phyloP scores from a whole-genome alignment of 768 basidiomycete species.

The Xerocomellus chrysenteron region DNA sequence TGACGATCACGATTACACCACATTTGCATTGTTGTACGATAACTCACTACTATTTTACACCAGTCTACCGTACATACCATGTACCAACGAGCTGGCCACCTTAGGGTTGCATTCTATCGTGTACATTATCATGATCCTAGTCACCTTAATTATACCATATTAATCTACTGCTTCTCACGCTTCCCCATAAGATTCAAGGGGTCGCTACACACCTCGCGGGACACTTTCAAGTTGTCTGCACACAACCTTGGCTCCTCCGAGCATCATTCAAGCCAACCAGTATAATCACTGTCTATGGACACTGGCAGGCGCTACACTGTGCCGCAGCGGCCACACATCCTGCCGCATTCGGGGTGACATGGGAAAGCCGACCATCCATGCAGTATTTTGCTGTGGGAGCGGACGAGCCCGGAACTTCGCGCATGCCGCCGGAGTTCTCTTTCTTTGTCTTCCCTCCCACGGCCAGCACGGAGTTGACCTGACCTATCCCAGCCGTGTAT shows the following conservation, averaged over 20 bases:
- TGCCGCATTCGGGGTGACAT: not conserved
- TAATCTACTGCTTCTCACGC: slow-evolving; percentile 23
- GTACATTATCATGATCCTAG: slow-evolving; percentile 31
- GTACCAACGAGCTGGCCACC: slow-evolving; percentile 9
- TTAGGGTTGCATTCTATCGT: slow-evolving; percentile 18
- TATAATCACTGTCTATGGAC: not conserved
- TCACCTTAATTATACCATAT: slow-evolving; percentile 36
- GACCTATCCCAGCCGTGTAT: not conserved
- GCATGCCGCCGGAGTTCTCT: not conserved
- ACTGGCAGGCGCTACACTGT: not conserved
- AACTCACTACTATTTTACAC: slow-evolving; percentile 29
- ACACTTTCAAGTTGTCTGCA: not conserved
- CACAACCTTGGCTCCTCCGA: not conserved
- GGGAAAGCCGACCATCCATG: slow-evolving; percentile 2
- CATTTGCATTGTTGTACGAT: slow-evolving; percentile 32
- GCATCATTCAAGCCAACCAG: not conserved
- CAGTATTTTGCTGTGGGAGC: slow-evolving; percentile 3
- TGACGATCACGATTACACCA: slow-evolving; percentile 17
- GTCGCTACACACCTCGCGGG: not conserved
- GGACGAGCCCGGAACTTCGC: slow-evolving; percentile 2
- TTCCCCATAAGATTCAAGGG: not conserved
- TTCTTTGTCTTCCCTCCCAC: slow-evolving; percentile 8
- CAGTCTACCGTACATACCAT: slow-evolving; percentile 28
- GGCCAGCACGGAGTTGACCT: slow-evolving; percentile 10
- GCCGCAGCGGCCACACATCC: not conserved